A percentile compares a stretch with the other conserved stretches of the same genome.
Conservation (phyloP, 345 rosid species). For the Pistacia vera region DNA sequence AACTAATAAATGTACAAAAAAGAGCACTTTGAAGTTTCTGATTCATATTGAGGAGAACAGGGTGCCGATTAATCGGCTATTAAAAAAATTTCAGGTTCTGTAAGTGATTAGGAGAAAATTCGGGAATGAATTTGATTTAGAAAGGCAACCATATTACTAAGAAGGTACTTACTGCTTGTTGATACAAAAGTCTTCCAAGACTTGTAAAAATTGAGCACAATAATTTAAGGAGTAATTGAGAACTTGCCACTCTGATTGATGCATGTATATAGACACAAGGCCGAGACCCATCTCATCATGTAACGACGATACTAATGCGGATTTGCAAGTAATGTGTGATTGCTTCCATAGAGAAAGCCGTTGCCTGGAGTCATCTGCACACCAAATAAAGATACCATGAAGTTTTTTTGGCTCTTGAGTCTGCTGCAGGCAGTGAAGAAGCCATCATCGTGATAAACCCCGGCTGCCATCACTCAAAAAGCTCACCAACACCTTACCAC, state of each 20-base stretch:
- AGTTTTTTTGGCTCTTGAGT: conserved; percentile 30
- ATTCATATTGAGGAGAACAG: too few relatives aligned
- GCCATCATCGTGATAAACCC: conserved; percentile 33
- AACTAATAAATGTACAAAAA: too few relatives aligned
- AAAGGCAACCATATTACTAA: background rate
- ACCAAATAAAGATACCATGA: conserved; percentile 42
- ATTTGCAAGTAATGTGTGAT: conserved; percentile 29
- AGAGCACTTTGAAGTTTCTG: too few relatives aligned
- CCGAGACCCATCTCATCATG: too few relatives aligned
- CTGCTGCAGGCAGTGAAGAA: conserved; percentile 34
- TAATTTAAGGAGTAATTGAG: too few relatives aligned
- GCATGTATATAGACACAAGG: too few relatives aligned
- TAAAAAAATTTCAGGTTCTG: too few relatives aligned
- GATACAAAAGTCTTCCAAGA: background rate
- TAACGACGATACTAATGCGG: conserved; percentile 2
- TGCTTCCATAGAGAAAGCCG: conserved; percentile 28
- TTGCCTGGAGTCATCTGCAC: conserved; percentile 37
- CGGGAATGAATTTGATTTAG: background rate
- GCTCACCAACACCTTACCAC: conserved; percentile 32
- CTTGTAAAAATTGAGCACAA: too few relatives aligned
- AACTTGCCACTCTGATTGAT: too few relatives aligned
- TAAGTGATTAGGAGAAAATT: background rate
- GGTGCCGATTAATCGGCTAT: background rate
- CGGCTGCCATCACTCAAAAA: conserved; percentile 24
- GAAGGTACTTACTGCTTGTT: background rate